phyloP scores from a whole-genome alignment of 2,329 filamentous ascomycete genomes.

The Amesomyces nigricolor region DNA sequence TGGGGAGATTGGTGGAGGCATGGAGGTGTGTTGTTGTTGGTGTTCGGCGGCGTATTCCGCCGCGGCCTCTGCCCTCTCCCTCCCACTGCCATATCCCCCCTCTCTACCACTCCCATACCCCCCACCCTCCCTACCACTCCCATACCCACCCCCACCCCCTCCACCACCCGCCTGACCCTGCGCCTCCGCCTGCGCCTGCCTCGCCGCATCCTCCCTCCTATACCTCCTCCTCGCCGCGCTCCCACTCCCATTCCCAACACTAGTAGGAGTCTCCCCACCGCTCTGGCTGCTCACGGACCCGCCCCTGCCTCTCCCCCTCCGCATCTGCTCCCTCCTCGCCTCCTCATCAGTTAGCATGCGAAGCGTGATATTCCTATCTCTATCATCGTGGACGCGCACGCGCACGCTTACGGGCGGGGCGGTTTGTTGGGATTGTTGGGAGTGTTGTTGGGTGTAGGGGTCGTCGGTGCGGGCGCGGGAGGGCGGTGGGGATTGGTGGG shows the following conservation, averaged over 20 bases:
- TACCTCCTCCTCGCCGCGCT: no score
- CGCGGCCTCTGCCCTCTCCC: no score
- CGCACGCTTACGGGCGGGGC: conserved; percentile 50
- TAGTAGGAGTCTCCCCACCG: conserved; percentile 47
- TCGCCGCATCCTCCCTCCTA: no score
- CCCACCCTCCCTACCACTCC: no score
- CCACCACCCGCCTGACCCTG: background rate
- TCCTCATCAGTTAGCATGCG: conserved; percentile 58
- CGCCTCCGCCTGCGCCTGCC: background rate
- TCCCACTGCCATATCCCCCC: no score
- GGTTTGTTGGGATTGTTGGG: conserved; percentile 10
- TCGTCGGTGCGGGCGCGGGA: conserved; percentile 18
- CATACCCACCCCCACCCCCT: no score
- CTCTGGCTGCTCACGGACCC: conserved; percentile 53
- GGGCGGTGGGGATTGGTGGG: no score
- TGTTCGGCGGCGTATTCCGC: no score
- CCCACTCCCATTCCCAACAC: conserved; percentile 13
- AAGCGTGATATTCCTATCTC: conserved; percentile 55
- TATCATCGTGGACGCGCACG: conserved; percentile 55
- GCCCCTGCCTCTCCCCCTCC: conserved; percentile 29
- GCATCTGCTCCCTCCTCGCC: conserved; percentile 33
- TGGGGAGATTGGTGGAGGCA: no score
- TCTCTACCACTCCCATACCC: no score
- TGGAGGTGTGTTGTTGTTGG: no score
- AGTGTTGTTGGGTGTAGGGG: conserved; percentile 30